Base-by-base conservation (phyloP, 148 eudicot species). In the Arctostaphylos glauca region DNA sequence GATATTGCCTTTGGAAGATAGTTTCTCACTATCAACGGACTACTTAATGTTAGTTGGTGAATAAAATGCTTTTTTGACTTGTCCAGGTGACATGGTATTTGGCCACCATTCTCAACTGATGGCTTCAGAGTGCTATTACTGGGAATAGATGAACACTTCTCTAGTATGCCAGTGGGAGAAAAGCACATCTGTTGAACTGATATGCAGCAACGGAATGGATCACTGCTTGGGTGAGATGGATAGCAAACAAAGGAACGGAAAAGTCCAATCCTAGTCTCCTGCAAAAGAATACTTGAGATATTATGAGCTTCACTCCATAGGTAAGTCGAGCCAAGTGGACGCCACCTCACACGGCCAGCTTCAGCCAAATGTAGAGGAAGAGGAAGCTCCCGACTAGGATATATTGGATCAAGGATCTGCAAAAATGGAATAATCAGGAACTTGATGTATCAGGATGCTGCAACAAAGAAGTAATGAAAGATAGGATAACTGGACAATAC, bases 311-410 rank as follows among this genome's bases (percentile, higher is more conserved):
- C 98, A 86, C 98, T 94, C 99, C 99, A 97, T 76, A 93, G 82
- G 90, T 93, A 92, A 66, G 88, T 88, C 87, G 91, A 87, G 80
- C 94, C 97, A 88, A 88, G 80, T 78, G 99, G 99, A 80, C 99
- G 99, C 97, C 99, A 97, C 75, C 98, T 89, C 80, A 97, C 87
- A 58, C 87, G 90, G 76, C 98, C 99, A 74, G 94, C 87, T 90
- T 94, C 97, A 82, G 99, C 99, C 89, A 97, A 92, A 92, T 97
- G 98, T 71, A 94, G 87, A 81, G 99, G 99, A 76, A 94, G 89
- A 86, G 98, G 98, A 84, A 93, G 90, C 87, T 93, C 96, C 71
- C 90, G 89, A 79, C 98, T 92, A 76, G 99, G 99, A 89, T 84
- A 86, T 85, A 97, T 83, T 76, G 98, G 98, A 85, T 94, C 99